Evolutionary conservation across 768 basidiomycete species (phyloP).

Genomic region (Fistulinella prunicolor): DNA sequence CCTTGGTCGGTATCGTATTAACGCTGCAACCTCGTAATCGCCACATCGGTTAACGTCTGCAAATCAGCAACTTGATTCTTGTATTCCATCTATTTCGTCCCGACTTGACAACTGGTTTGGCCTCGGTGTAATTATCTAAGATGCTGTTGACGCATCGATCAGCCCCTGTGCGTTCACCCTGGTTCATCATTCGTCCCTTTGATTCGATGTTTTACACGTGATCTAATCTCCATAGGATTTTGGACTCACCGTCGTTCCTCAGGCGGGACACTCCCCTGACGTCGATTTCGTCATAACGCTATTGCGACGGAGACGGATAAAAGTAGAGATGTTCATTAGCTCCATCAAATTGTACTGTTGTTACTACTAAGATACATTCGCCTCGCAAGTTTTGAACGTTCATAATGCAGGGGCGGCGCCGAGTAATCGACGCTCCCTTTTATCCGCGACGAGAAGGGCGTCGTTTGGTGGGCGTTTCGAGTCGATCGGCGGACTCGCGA

Average conservation of each 20-base stretch:
- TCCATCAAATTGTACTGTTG: constrained; percentile 11
- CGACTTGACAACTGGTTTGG: constrained; percentile 3
- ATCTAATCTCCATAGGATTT: constrained; percentile 3
- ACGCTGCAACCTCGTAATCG: constrained; percentile 1
- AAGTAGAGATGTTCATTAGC: constrained; percentile 9
- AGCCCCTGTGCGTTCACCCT: constrained; percentile 16
- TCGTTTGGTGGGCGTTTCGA: too few relatives aligned
- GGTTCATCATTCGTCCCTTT: constrained; percentile 1
- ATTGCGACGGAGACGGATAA: constrained; percentile 2
- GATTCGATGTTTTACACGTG: constrained; percentile 1
- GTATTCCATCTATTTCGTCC: constrained; percentile 14
- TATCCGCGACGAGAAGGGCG: too few relatives aligned
- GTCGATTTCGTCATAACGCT: neutral
- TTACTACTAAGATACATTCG: constrained; percentile 14
- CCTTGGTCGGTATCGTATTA: constrained; percentile 18
- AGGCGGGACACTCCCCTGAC: neutral
- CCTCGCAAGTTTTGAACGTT: constrained; percentile 2
- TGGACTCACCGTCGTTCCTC: neutral
- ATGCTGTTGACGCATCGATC: constrained; percentile 5
- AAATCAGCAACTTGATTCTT: constrained; percentile 11
- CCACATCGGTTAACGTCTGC: constrained; percentile 14
- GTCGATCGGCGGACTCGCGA: too few relatives aligned
- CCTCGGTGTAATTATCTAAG: neutral
- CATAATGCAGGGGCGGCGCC: neutral
- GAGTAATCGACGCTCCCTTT: too few relatives aligned